Base-by-base conservation (phyloP, 106 monocot genomes). In the Posidonia australis region DNA sequence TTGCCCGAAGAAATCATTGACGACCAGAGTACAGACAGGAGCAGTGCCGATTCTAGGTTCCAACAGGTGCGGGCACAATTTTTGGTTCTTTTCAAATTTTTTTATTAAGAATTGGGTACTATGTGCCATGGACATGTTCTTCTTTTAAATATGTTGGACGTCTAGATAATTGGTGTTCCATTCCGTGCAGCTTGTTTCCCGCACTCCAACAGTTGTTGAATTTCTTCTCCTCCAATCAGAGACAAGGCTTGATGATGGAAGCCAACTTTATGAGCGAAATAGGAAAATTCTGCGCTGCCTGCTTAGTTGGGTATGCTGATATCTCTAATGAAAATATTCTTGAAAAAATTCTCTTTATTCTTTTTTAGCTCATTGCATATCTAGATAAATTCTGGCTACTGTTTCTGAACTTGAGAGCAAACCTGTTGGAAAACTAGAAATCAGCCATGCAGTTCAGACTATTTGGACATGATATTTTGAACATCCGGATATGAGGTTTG, bases 1-100 rank as follows among this genome's bases (percentile, higher is more conserved):
- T 79, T 94, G 5, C 94, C 94, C 4, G 94, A 94, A 69, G 94
- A 94, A 68, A 73, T 86, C 18, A 68, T 73, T 13, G 90, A 94
- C 62, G 94, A 90, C 32, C 82, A 82, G 17, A 83, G 58, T 54
- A 74, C 77, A 24, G 89, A 84, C 17, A 51, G 69, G 9, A 76
- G 67, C 28, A 57, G 61, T 43, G 67, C 85, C 14, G 64, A 70
- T 23, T 78, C 63, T 58, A 78, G 89, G 73, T 63, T 68, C 70
- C 81, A 75, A 69, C 90, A 84, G 77, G 77, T 77, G 16, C 70
- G 29, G 27, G 10, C 21, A 32, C n/a, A n/a, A n/a, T n/a, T n/a
- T n/a, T n/a, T 32, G 16, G 32, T 61, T 44, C 9, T 27, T 31
- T n/a, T n/a, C n/a, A n/a, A n/a, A 36, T 36, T 36, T 36, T 36